Base-by-base conservation (phyloP, 352 stramenopile genomes). In the Phytophthora fragariaefolia region DNA sequence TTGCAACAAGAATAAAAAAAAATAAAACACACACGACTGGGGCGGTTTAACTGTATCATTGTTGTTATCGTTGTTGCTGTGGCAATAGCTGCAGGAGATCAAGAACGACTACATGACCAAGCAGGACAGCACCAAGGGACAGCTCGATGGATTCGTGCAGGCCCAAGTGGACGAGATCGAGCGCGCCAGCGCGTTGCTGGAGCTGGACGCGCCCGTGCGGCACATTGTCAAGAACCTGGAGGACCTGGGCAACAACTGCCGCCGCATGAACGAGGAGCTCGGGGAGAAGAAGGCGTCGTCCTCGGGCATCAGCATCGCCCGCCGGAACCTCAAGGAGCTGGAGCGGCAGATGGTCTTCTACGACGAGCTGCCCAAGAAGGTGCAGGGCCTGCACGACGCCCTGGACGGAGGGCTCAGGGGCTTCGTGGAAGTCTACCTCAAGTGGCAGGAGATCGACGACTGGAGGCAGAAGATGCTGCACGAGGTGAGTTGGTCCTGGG, bases 141-240 rank as follows among this genome's bases (percentile, higher is more conserved):
- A 94, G 59, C 66, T 95, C 20, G 79, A 85, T 51, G 74, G 76
- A 1, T 93, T 91, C 47, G 82, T 91, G 10, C 82, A 93, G 63
- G 75, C 83, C 22, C 85, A 90, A 60, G 87, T 96, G 22, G 88
- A 93, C 51, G 88, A 96, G 53, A 93, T 96, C 61, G 86, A 96
- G 77, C 83, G 85, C 34, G 87, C 87, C 32, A 93, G 75, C 20
- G 54, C 69, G 27, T 68, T 96, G 49, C 77, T 96, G 15, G 84
- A 90, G 48, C 79, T 91, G 30, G 77, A 91, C 60, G 73, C 79
- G n/a, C 79, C 83, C 0, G 79, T 94, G 23, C 66, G 59, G 22
- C 66, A 90, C 10, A 90, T 95, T 71, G 80, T 88, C 12, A 70
- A 58, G 13, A 93, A 80, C 38, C 66, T 96, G 28, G 66, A 83